A percentile compares a stretch with the other conserved stretches of the same genome.
These are phyloP conservation scores for Colletotrichum sp. DNA, from an alignment of 2,329 filamentous ascomycete genomes.

Conservation along the genomic window DNA sequence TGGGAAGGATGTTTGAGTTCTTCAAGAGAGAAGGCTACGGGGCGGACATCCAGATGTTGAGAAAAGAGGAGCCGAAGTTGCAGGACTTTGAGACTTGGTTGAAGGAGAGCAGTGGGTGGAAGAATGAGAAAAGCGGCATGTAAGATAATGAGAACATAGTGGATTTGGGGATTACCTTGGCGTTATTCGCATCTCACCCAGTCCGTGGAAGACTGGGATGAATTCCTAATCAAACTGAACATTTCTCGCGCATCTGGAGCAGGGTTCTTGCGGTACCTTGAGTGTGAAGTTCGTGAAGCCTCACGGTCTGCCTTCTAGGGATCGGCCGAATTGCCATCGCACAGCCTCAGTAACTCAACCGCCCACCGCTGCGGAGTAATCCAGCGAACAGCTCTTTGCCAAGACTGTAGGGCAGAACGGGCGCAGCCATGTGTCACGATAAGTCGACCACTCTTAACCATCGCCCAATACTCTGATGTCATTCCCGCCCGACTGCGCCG, in stretches of 20 bases:
- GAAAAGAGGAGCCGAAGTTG: constrained; percentile 18
- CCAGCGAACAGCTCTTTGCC: not conserved
- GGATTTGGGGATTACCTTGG: not conserved
- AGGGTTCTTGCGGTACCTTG: not conserved
- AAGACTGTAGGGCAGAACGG: not conserved
- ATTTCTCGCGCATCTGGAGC: not conserved
- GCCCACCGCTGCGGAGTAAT: not conserved
- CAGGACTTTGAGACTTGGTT: constrained; percentile 28
- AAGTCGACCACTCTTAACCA: not conserved
- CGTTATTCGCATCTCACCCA: not conserved
- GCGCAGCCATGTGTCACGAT: not conserved
- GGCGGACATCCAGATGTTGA: constrained; percentile 15
- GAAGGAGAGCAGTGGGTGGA: constrained; percentile 27
- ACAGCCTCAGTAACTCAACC: not conserved
- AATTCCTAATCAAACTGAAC: not conserved
- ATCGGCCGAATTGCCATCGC: not conserved
- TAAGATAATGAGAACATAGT: not conserved
- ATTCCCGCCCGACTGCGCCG: not conserved
- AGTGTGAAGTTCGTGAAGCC: not conserved
- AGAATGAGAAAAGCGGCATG: not conserved
- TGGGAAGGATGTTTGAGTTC: constrained; percentile 23
- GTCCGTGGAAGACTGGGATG: not conserved
- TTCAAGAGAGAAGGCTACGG: constrained; percentile 19
- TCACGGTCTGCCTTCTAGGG: not conserved
- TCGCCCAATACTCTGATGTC: not conserved